phyloP scores from a whole-genome alignment of 441 rosid genomes.

The Bruguiera hainesii region DNA sequence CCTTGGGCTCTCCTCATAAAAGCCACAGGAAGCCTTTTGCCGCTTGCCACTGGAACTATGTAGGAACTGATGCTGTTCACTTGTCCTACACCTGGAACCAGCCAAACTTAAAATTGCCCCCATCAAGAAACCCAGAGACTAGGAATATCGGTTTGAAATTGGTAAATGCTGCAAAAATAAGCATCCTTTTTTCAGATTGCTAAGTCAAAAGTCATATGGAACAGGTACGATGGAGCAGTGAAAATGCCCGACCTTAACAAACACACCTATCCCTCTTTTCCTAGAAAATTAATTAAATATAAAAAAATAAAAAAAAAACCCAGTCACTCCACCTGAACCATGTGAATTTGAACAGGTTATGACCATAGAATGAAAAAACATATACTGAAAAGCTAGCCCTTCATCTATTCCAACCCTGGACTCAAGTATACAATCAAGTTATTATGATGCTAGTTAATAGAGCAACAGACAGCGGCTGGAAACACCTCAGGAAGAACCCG shows the following conservation, averaged over 20 bases:
- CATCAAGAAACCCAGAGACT: slow-evolving; percentile 22
- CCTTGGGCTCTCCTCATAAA: slow-evolving; percentile 35
- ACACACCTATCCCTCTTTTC: not conserved
- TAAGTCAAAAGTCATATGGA: slow-evolving; percentile 3
- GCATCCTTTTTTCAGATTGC: not conserved
- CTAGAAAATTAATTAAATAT: too few species aligned
- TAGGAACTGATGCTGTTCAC: slow-evolving; percentile 20
- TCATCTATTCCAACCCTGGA: not conserved
- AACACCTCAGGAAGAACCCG: not conserved
- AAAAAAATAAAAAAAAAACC: not conserved
- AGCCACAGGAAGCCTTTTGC: slow-evolving; percentile 29
- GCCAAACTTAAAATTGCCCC: slow-evolving; percentile 41
- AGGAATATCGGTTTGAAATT: slow-evolving; percentile 5
- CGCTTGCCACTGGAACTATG: slow-evolving; percentile 43
- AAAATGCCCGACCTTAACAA: not conserved
- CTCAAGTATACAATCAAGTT: not conserved
- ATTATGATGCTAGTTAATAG: too few species aligned
- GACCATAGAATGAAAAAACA: too few species aligned
- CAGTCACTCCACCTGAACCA: not conserved
- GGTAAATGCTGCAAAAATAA: slow-evolving; percentile 9
- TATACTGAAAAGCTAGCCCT: too few species aligned
- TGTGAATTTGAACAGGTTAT: too few species aligned
- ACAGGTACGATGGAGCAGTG: not conserved
- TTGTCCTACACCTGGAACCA: slow-evolving; percentile 20
- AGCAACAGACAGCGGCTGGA: not conserved